Evolutionary conservation across 148 eudicot genomes (phyloP).

Genomic region (Nyssa sinensis): DNA sequence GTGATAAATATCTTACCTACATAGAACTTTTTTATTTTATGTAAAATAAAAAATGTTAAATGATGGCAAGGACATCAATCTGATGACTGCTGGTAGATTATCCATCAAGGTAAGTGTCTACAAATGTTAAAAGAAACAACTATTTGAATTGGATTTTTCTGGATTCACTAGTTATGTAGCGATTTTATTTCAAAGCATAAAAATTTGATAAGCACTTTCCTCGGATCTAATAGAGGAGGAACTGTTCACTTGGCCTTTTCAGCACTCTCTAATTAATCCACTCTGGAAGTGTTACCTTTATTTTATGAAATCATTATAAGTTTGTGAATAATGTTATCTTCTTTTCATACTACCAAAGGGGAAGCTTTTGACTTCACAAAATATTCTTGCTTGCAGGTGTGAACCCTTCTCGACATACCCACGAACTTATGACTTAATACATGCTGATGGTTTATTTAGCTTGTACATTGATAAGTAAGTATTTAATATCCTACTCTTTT

Average conservation of each 20-base stretch:
- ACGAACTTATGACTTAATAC: constrained; percentile 53
- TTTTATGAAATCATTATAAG: not conserved
- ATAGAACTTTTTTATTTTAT: not conserved
- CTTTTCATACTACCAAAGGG: not conserved
- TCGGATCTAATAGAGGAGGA: too few relatives aligned
- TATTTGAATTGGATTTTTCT: not conserved
- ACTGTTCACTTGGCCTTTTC: not conserved
- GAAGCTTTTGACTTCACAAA: not conserved
- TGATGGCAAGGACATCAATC: not conserved
- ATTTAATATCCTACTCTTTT: not conserved
- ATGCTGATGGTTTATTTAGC: constrained; percentile 52
- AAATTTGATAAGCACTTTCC: not conserved
- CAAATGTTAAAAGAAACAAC: not conserved
- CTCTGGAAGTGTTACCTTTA: not conserved
- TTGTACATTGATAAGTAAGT: constrained; percentile 45
- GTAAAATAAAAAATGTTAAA: not conserved
- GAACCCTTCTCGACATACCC: constrained; percentile 66
- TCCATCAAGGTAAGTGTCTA: not conserved
- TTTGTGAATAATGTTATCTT: not conserved
- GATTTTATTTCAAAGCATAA: not conserved
- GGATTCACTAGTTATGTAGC: not conserved
- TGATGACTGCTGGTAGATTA: not conserved
- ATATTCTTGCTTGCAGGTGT: constrained; percentile 36
- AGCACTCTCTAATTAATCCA: not conserved
- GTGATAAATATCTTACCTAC: not conserved